phyloP scores from a whole-genome alignment of 164 flowering plant genomes.

The Paratinospora sagittata region DNA sequence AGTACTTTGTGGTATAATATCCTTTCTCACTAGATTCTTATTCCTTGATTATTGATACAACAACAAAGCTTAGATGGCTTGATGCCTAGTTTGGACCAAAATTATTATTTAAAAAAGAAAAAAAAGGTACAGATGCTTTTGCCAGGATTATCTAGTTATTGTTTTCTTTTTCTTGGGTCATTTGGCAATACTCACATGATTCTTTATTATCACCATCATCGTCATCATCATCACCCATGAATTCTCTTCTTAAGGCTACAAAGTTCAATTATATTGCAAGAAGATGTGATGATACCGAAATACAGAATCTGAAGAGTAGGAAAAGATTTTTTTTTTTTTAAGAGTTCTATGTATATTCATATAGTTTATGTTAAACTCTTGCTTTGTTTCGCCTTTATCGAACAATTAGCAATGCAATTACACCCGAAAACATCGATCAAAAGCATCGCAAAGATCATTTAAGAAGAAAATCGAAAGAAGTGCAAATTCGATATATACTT shows the following conservation, averaged over 20 bases:
- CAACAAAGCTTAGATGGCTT: no score
- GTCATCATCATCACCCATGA: neutral
- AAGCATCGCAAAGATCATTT: neutral
- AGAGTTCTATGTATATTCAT: no score
- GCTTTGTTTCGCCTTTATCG: no score
- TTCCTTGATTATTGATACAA: no score
- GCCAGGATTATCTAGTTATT: no score
- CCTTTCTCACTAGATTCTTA: no score
- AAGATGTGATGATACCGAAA: neutral
- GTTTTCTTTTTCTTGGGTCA: neutral
- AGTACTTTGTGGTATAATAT: no score
- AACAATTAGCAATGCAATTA: neutral
- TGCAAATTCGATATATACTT: neutral
- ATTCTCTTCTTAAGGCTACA: neutral
- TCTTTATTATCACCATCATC: neutral
- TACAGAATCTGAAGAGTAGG: neutral
- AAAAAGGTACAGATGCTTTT: no score
- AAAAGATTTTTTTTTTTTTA: no score
- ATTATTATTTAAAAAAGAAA: no score
- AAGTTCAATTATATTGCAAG: neutral
- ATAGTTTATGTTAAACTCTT: no score
- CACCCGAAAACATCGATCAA: neutral
- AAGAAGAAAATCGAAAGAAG: neutral
- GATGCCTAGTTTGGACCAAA: no score
- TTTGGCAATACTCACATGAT: neutral